Conservation (phyloP, 352 stramenopile genomes). For the Globisporangium paroecandrum region DNA sequence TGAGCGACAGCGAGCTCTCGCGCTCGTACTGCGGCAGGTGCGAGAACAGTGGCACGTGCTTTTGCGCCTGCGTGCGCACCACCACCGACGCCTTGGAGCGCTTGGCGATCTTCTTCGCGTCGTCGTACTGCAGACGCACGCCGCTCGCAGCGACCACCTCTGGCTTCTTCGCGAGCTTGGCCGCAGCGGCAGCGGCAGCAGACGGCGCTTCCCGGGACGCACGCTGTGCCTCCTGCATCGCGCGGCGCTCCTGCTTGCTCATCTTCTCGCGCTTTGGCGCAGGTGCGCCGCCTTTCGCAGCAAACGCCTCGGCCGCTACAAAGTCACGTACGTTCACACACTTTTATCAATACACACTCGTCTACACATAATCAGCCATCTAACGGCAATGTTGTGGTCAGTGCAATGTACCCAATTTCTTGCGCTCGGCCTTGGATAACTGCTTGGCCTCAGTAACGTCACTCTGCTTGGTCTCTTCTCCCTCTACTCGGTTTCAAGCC, state of each 20-base stretch:
- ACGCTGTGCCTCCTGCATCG: conserved; percentile 89
- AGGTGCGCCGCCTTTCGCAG: conserved; percentile 32
- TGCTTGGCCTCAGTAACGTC: conserved; percentile 30
- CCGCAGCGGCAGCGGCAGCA: conserved; percentile 1
- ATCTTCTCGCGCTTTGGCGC: conserved; percentile 77
- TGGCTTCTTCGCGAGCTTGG: conserved; percentile 40
- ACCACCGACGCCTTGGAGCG: conserved; percentile 70
- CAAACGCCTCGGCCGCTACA: conserved; percentile 49
- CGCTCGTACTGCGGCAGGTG: conserved; percentile 84
- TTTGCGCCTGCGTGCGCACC: conserved; percentile 71
- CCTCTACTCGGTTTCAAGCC: background rate
- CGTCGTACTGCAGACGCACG: conserved; percentile 70
- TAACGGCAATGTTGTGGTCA: too few relatives aligned
- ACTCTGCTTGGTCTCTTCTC: conserved; percentile 1
- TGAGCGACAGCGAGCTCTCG: conserved; percentile 70
- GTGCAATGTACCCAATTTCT: conserved; percentile 37
- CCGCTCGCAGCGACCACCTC: conserved; percentile 34
- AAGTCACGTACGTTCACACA: background rate
- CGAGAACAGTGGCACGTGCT: conserved; percentile 81
- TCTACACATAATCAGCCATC: too few relatives aligned
- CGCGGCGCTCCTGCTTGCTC: conserved; percentile 90
- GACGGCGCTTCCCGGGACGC: conserved; percentile 24
- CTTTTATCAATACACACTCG: background rate
- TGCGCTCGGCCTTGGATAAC: conserved; percentile 61
- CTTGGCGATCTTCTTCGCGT: conserved; percentile 74